Evolutionary conservation across 805 yeast species (phyloP).

Genomic region (Candida sphagnicola): DNA sequence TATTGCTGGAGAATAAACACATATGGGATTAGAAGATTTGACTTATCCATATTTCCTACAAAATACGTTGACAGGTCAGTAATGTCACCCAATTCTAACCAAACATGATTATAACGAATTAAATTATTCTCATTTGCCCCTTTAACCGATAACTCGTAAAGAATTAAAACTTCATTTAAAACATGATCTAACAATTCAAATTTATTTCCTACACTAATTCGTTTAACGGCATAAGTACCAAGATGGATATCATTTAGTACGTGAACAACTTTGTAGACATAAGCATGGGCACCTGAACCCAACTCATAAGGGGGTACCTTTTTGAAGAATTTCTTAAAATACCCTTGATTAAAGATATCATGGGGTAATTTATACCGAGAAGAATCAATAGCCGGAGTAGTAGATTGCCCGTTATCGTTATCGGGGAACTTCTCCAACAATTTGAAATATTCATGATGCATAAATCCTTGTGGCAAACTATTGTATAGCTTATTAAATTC

Average conservation of each 20-base stretch:
- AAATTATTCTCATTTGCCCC: conserved; percentile 51
- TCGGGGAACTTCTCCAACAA: conserved; percentile 25
- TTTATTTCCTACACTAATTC: conserved; percentile 80
- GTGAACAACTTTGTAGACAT: conserved; percentile 82
- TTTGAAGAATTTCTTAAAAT: conserved; percentile 68
- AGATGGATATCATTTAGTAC: conserved; percentile 64
- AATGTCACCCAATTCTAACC: conserved; percentile 71
- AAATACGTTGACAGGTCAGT: conserved; percentile 39
- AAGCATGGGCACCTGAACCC: conserved; percentile 84
- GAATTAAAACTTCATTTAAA: conserved; percentile 70
- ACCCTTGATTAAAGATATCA: conserved; percentile 74
- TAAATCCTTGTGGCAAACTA: conserved; percentile 16
- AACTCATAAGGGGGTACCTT: conserved; percentile 48
- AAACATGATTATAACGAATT: conserved; percentile 84
- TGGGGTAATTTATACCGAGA: conserved; percentile 34
- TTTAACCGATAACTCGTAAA: conserved; percentile 48
- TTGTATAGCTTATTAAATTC: not conserved
- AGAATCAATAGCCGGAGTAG: not conserved
- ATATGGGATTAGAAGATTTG: conserved; percentile 45
- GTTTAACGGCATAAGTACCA: conserved; percentile 81
- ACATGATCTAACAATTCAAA: conserved; percentile 65
- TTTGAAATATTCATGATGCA: conserved; percentile 36
- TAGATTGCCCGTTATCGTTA: too few relatives aligned
- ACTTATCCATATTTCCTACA: conserved; percentile 10
- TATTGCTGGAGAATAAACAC: conserved; percentile 83